These are phyloP conservation scores for Boletellus emodensis DNA, from an alignment of 768 basidiomycete species.

Conservation along the genomic window DNA sequence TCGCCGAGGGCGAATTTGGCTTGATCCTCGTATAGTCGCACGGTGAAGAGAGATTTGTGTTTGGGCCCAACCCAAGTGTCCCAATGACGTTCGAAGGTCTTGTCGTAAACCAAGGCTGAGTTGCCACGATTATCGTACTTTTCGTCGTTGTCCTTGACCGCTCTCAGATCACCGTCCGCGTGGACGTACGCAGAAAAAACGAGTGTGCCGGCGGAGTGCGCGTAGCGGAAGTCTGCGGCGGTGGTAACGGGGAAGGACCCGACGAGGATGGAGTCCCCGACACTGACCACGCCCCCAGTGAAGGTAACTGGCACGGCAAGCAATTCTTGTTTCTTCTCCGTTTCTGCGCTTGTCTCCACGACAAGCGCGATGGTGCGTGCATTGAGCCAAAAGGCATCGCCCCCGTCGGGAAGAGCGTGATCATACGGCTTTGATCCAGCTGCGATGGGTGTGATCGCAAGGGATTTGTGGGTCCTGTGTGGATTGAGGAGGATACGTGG, in stretches of 20 bases:
- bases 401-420: conserved; percentile 60
- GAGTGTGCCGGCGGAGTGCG: conserved; percentile 50
- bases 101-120: conserved; percentile 67
- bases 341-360: conserved; percentile 47
- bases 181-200: conserved; percentile 87
- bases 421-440: conserved; percentile 46
- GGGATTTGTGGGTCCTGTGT: conserved; percentile 65
- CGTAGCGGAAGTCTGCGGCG: conserved; percentile 69
- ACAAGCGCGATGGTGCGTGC: conserved; percentile 67
- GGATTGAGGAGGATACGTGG: not conserved
- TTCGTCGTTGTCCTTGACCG: conserved; percentile 66
- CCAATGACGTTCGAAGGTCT: conserved; percentile 73
- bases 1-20: conserved; percentile 50
- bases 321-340: conserved; percentile 48
- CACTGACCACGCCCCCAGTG: conserved; percentile 32
- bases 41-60: conserved; percentile 66
- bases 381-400: conserved; percentile 78
- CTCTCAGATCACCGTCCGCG: conserved; percentile 65
- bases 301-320: conserved; percentile 56
- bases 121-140: conserved; percentile 70
- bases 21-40: conserved; percentile 47
- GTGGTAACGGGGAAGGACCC: conserved; percentile 67
- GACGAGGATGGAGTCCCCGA: conserved; percentile 41
- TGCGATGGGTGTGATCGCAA: conserved; percentile 59
- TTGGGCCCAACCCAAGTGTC: conserved; percentile 74